Evolutionary conservation across 23 red algal species (phyloP).

Genomic region (Pyropia haitanensis): DNA sequence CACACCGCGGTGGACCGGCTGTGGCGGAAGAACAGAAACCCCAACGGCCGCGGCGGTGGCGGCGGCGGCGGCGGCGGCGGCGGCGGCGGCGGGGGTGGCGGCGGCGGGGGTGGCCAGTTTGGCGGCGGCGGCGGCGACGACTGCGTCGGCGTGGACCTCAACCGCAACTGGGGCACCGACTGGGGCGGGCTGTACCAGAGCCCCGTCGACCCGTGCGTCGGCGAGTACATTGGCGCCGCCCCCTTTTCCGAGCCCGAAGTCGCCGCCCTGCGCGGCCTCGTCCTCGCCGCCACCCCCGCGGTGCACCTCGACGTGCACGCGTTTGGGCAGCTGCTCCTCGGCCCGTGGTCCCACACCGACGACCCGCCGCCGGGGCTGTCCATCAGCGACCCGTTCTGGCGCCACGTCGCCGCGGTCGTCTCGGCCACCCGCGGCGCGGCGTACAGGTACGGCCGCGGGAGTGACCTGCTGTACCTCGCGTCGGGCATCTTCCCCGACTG

Average conservation of each 20-base stretch:
- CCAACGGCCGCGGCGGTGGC: neutral
- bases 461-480: too few species aligned
- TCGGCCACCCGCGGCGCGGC: too few species aligned
- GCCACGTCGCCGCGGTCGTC: too few species aligned
- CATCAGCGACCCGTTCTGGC: too few species aligned
- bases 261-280: neutral
- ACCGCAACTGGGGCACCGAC: slow-evolving; percentile 2
- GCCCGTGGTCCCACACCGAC: slow-evolving; percentile 1
- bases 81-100: too few species aligned
- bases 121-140: too few species aligned
- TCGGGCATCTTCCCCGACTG: too few species aligned
- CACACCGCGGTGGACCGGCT: neutral
- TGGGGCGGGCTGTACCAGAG: neutral
- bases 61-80: neutral
- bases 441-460: too few species aligned
- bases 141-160: neutral
- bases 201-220: neutral
- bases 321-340: neutral
- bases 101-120: too few species aligned
- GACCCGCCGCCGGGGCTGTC: too few species aligned
- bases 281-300: neutral
- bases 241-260: neutral
- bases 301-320: neutral
- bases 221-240: neutral
- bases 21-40: neutral